Evolutionary conservation across 2,329 filamentous ascomycete species (phyloP), one percentile per base, ranked within the genome.

Genomic region (Nothomitra cinnamomea): DNA sequence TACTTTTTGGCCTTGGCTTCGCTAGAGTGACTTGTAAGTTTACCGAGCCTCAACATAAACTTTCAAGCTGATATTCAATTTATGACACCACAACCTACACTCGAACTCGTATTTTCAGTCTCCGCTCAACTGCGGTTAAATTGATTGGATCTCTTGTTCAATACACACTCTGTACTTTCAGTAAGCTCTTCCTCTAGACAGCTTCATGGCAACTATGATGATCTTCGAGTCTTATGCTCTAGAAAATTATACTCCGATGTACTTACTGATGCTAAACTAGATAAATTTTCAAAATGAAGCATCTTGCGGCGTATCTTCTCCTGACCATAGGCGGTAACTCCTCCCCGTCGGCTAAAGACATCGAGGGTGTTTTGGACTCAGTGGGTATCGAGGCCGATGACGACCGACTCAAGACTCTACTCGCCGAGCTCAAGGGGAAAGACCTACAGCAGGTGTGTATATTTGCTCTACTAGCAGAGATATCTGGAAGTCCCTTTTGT

Each of bases 111-210:
- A 87, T 88, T 83, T 79, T 94, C 90, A 95, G 90, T 96, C 90
- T 95, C 90, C 90, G 89, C 85, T 79, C 82, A 85, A 82, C 71
- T 72, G 86, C 88, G 90, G 90, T 95, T 95, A 94, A 96, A 94
- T 84, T 82, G 90, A 96, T 96, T 96, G 90, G 88, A 77, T 84
- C 85, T 89, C 85, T 77, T 83, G 85, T 89, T 88, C 81, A 56
- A 60, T 63, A 60, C 43, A 38, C 4, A 51, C 48, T 15, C 6
- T 12, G 19, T 24, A 60, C 60, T 61, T 60, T 55, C 56, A 67
- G 70, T 60, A 71, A 71, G 70, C 38, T 53, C 15, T 25, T 25
- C 22, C 28, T 19, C 36, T n/a, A 53, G 19, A 35, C 22, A 32
- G 15, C 5, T 32, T 5, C 10, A 5, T 32, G 28, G 28, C 28